phyloP scores from a whole-genome alignment of 2,329 filamentous ascomycete genomes.

The Penicillium griseofulvum region DNA sequence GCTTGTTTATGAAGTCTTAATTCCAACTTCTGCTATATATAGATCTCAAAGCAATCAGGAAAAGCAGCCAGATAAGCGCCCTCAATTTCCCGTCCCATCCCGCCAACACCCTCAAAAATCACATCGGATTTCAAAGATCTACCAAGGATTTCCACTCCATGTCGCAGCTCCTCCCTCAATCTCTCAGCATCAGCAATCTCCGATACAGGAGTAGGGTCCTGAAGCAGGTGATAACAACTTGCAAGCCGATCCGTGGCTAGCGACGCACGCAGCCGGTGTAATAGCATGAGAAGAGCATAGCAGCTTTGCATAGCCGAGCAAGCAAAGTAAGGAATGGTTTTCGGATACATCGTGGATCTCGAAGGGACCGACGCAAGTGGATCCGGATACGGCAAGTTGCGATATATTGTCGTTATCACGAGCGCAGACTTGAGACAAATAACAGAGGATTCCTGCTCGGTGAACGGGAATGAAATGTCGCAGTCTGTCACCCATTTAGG shows the following conservation, averaged over 20 bases:
- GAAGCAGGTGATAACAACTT: slow-evolving; percentile 22
- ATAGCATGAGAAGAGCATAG: slow-evolving; percentile 24
- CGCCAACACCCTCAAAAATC: slow-evolving; percentile 24
- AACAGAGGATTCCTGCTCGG: slow-evolving; percentile 21
- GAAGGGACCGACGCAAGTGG: not conserved
- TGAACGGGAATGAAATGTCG: slow-evolving; percentile 23
- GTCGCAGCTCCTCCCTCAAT: slow-evolving; percentile 23
- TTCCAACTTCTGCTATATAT: not conserved
- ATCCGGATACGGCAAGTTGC: slow-evolving; percentile 15
- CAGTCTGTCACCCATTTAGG: slow-evolving; percentile 9
- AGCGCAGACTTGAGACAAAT: slow-evolving; percentile 28
- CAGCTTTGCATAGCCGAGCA: slow-evolving; percentile 26
- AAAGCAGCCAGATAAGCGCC: slow-evolving; percentile 20
- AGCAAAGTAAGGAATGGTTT: slow-evolving; percentile 22
- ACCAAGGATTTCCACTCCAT: slow-evolving; percentile 18
- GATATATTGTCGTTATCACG: slow-evolving; percentile 16
- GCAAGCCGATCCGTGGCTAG: slow-evolving; percentile 14
- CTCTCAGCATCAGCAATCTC: slow-evolving; percentile 25
- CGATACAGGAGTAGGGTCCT: slow-evolving; percentile 16
- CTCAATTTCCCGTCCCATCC: slow-evolving; percentile 26
- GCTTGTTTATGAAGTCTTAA: not conserved
- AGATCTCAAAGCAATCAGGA: slow-evolving; percentile 6
- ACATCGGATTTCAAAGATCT: slow-evolving; percentile 17
- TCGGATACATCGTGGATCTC: slow-evolving; percentile 4
- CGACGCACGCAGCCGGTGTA: slow-evolving; percentile 21